Conservation (phyloP, 225 moss, liverwort and hornwort genomes). For the Climacium dendroides region DNA sequence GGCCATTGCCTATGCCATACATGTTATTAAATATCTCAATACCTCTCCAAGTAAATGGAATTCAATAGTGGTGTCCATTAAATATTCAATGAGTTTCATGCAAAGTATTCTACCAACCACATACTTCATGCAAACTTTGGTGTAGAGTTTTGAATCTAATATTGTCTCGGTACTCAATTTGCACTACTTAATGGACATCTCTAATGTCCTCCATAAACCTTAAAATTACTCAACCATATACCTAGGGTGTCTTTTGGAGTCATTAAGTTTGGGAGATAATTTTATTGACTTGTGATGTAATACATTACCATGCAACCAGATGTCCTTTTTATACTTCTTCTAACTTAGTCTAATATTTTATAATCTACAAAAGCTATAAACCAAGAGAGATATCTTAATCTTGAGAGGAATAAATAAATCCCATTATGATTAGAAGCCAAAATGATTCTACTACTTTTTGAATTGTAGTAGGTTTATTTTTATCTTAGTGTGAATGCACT, state of each 20-base stretch:
- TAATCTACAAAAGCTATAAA: not conserved
- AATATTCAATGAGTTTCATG: not conserved
- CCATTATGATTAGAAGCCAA: rapidly evolving
- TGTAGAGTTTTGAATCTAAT: not conserved
- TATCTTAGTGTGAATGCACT: no score
- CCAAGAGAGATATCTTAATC: no score
- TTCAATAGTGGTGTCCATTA: not conserved
- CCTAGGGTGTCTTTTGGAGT: no score
- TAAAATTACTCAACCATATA: not conserved
- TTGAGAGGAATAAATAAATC: rapidly evolving
- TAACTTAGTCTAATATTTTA: no score
- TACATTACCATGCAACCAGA: rapidly evolving
- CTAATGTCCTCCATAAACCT: not conserved
- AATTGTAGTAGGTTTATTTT: not conserved
- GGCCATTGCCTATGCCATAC: slow-evolving; percentile 53
- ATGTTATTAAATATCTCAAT: not conserved
- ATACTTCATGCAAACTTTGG: not conserved
- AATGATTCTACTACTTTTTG: no score
- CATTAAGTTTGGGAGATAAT: no score
- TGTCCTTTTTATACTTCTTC: not conserved
- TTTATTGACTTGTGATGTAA: not conserved
- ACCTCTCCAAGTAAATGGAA: not conserved
- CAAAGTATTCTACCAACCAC: no score
- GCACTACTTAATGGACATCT: not conserved
- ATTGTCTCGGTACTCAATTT: rapidly evolving